Evolutionary conservation across 1,284 basidiomycete species (phyloP), one percentile per base, ranked within the genome.

Genomic region (Cutaneotrichosporon sp.): DNA sequence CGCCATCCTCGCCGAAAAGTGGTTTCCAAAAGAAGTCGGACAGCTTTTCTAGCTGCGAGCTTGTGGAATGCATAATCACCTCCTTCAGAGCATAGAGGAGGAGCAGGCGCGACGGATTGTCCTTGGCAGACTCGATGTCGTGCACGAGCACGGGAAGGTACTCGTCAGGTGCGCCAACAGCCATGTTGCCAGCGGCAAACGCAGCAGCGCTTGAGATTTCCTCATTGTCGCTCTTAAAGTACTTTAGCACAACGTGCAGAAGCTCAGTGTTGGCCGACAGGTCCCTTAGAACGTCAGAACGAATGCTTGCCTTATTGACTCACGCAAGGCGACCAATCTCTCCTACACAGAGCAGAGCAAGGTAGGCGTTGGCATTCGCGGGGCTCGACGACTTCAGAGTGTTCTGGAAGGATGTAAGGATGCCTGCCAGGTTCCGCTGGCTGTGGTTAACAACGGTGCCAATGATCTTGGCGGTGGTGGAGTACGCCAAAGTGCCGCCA

Each of bases 11-110:
- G 65, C 87, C 83, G 70, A 96, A 93, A 16, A 94, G 80, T 0
- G 93, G 91, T 4, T 80, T 80, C 96, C 96, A 99, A 11, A 97
- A 81, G 17, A 82, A 76, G 50, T 94, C 89, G 2, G 92, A 90
- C 31, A 96, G 83, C 22, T 80, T 79, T 61, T 90, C 88, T 20
- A 97, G 77, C 67, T 93, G 87, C 0, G 82, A 83, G 51, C 84
- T 80, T 5, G 88, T 86, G 50, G 87, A 90, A 72, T 97, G 89
- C 0, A 88, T 87, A 51, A 97, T 92, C 51, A 97, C 88, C 79
- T 98, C 96, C 75, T 97, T 97, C 33, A 97, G 78, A 11, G 93
- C 89, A 65, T 97, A 89, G 42, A 98, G 79, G 14, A 91, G 85
- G 17, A 97, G 76, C 24, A 94, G 75, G 11, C 90, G 83, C 63